Base-by-base conservation (phyloP, 306 rosid species). In the Rubus idaeus region DNA sequence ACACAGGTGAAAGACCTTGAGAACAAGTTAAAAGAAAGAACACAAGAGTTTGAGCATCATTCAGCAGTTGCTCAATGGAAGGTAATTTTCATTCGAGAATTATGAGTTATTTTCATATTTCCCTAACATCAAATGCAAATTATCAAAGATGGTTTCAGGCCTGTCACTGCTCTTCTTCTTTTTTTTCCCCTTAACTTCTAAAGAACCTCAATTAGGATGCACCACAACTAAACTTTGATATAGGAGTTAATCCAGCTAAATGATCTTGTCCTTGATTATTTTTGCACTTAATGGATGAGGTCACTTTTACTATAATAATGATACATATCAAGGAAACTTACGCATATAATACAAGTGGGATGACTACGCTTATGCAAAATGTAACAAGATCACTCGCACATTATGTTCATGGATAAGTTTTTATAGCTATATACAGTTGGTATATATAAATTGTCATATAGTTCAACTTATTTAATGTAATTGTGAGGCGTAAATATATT, bases 1-100 rank as follows among this genome's bases (percentile, higher is more conserved):
- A 61, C 63, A 11, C 73, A 72, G 82, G 57, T 72, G 10, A 77
- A 46, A 74, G 82, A 72, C 37, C 77, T 63, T 44, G 78, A 72
- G 60, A 63, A 79, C 73, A 64, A 63, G 60, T 64, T 79, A 60
- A 64, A 26, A 30, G 78, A 72, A 23, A 79, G 68, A 40, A 64
- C 37, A 8, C 78, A 45, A 49, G 71, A 47, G 62, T 50, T 47
- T 47, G 78, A 62, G 62, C 50, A 18, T 39, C 70, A 62, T 37
- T 62, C 62, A 40, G 70, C 37, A 4, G 35, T 47, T 46, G 1
- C 66, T 45, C 69, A 75, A 37, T 5, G n/a, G 60, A 75, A 75
- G 78, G 78, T 75, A 46, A 46, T 26, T 58, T 2, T 74, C 50
- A 45, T 47, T 69, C n/a, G 0, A 8, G 45, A 16, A 71, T 37